Evolutionary conservation across 176 grass and related monocot genomes (phyloP).

Genomic region (Avena eriantha): DNA sequence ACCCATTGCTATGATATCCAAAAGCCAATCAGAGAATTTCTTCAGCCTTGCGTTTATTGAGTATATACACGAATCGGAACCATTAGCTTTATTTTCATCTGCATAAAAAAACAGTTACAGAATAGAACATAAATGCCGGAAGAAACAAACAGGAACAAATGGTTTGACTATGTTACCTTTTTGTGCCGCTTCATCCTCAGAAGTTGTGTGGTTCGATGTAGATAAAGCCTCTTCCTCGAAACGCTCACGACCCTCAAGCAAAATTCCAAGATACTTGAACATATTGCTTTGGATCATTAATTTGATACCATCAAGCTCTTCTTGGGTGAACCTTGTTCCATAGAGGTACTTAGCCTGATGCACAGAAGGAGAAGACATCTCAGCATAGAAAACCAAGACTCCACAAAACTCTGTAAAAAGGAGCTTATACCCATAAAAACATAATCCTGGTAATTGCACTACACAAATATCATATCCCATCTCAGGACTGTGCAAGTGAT

Average conservation of each 20-base stretch:
- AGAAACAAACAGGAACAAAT: slow-evolving; percentile 12
- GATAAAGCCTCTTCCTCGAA: slow-evolving; percentile 93
- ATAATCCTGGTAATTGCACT: neutral
- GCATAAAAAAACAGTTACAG: slow-evolving; percentile 36
- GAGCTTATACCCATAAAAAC: neutral
- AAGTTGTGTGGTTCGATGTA: slow-evolving; percentile 27
- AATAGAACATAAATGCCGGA: neutral
- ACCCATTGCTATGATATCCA: slow-evolving; percentile 98
- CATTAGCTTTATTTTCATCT: slow-evolving; percentile 65
- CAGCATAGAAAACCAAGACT: neutral
- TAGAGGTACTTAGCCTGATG: slow-evolving; percentile 86
- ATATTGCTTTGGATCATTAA: slow-evolving; percentile 98
- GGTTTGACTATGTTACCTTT: slow-evolving; percentile 51
- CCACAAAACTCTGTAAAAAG: neutral
- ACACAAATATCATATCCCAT: neutral
- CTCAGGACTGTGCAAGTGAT: neutral
- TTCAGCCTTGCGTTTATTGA: slow-evolving; percentile 91
- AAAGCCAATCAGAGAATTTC: slow-evolving; percentile 97
- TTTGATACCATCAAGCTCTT: slow-evolving; percentile 93
- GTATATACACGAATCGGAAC: slow-evolving; percentile 67
- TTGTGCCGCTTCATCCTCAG: slow-evolving; percentile 42
- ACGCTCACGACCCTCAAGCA: slow-evolving; percentile 88
- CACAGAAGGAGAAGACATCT: slow-evolving; percentile 32
- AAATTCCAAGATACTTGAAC: slow-evolving; percentile 96
- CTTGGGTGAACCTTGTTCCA: slow-evolving; percentile 68